Evolutionary conservation across 805 yeast genomes (phyloP).

Genomic region (Zygosaccharomyces pseudorouxii): DNA sequence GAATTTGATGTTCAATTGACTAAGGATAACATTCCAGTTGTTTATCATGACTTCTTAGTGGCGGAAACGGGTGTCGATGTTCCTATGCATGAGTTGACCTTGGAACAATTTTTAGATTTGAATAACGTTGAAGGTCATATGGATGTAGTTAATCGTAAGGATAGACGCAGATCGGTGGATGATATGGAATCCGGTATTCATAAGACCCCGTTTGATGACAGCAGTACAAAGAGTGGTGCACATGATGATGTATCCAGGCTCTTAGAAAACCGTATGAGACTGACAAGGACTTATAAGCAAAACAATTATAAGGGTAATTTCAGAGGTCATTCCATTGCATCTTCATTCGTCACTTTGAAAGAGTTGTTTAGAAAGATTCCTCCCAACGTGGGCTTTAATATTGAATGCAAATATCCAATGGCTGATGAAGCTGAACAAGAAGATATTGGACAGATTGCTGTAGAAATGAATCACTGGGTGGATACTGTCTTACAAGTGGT

Average conservation of each 20-base stretch:
- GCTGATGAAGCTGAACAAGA: constrained; percentile 86
- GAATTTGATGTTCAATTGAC: constrained; percentile 96
- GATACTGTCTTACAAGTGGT: constrained; percentile 80
- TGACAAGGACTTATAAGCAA: constrained; percentile 82
- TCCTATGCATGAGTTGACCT: constrained; percentile 89
- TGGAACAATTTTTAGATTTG: constrained; percentile 75
- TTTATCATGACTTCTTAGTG: constrained; percentile 89
- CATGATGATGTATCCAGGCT: constrained; percentile 11
- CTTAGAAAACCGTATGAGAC: constrained; percentile 58
- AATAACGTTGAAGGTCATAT: constrained; percentile 32
- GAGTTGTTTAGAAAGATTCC: constrained; percentile 83
- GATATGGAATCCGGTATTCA: constrained; percentile 22
- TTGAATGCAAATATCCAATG: constrained; percentile 94
- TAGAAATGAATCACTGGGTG: constrained; percentile 81
- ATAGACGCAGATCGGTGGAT: constrained; percentile 31
- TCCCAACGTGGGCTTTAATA: constrained; percentile 80
- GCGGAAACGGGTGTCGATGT: constrained; percentile 95
- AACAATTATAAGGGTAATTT: constrained; percentile 90
- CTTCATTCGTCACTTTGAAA: constrained; percentile 82
- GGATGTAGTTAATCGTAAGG: constrained; percentile 6
- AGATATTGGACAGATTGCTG: constrained; percentile 77
- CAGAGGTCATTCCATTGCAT: constrained; percentile 84
- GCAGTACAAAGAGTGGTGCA: constrained; percentile 6
- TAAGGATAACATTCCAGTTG: constrained; percentile 85
- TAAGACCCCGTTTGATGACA: constrained; percentile 7